Conservation (phyloP, 2,329 filamentous ascomycete species). For the Cladosporium sp. region DNA sequence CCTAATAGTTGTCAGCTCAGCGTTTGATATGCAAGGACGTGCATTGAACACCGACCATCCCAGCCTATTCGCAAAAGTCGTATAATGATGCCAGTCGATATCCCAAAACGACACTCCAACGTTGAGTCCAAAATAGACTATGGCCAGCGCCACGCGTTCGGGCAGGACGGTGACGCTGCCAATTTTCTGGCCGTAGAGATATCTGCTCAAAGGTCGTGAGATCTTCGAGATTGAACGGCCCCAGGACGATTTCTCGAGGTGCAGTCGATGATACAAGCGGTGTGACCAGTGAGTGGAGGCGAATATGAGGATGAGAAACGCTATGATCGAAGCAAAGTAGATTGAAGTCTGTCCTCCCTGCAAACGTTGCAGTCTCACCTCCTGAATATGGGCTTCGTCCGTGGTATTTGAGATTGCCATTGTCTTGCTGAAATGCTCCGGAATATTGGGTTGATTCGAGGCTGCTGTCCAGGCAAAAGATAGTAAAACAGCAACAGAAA, state of each 20-base stretch:
- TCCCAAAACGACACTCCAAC: constrained; percentile 13
- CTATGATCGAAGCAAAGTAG: constrained; percentile 18
- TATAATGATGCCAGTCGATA: constrained; percentile 14
- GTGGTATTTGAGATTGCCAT: constrained; percentile 15
- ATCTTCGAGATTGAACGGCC: background rate
- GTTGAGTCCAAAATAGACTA: constrained; percentile 14
- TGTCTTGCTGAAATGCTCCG: too few relatives aligned
- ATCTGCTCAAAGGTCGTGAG: background rate
- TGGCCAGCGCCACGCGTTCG: constrained; percentile 4
- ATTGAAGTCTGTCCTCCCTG: constrained; percentile 13
- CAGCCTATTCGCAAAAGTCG: constrained; percentile 22
- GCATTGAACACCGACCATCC: constrained; percentile 18
- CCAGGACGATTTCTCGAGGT: background rate
- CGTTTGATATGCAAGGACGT: too few relatives aligned
- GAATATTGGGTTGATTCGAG: too few relatives aligned
- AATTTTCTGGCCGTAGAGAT: background rate
- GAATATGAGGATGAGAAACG: constrained; percentile 16
- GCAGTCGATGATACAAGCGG: constrained; percentile 1
- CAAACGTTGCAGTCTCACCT: constrained; percentile 5
- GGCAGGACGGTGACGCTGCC: background rate
- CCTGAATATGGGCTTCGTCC: constrained; percentile 8
- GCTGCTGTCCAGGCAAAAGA: background rate
- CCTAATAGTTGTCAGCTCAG: constrained; percentile 10
- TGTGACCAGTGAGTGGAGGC: constrained; percentile 16
- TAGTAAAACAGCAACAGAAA: background rate